Base-by-base conservation (phyloP, 1,284 basidiomycete species). In the Ganoderma multipileum region DNA sequence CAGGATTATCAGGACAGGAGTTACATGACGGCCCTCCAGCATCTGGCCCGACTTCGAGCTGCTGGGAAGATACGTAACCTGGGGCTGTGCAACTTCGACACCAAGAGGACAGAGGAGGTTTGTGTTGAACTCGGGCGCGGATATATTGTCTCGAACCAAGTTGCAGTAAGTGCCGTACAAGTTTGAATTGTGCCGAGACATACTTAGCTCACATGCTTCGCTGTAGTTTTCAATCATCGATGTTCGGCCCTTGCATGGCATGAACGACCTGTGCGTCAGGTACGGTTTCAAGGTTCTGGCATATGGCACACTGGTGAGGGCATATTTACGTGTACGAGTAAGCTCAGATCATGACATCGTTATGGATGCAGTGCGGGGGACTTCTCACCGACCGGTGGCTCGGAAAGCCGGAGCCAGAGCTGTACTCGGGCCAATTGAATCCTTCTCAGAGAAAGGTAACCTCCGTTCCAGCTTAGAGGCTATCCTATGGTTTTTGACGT, bases 351-450 rank as follows among this genome's bases (percentile, higher is more conserved):
- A 60, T 47, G 47, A 62, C 60, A 41, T 44, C 61, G 23, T 66
- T 33, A n/a, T 65, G 59, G 57, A n/a, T 52, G 30, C 72, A 94
- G 92, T 94, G 93, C 72, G 92, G 92, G 2, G 92, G 92, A 7
- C 92, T 94, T 77, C 83, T 94, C 66, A 83, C 91, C 1, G 91
- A 94, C 77, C 85, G 85, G 73, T 94, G 91, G 91, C 83, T 94
- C n/a, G 82, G 84, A 66, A 76, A 84, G 68, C 82, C 87, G 9
- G 87, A 91, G 74, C 92, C 92, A 11, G 90, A 92, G 81, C 81
- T 85, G 5, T 94, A 94, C 73, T 83, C 85, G 14, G 85, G 84
- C 36, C 78, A 77, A 42, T 75, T 79, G 79, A 93, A 90, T 0
- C 92, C 92, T 2, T 94, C 92, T 1, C 91, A 93, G 76, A 82